Base-by-base conservation (phyloP, 805 yeast genomes). In the Kazachstania africana region DNA sequence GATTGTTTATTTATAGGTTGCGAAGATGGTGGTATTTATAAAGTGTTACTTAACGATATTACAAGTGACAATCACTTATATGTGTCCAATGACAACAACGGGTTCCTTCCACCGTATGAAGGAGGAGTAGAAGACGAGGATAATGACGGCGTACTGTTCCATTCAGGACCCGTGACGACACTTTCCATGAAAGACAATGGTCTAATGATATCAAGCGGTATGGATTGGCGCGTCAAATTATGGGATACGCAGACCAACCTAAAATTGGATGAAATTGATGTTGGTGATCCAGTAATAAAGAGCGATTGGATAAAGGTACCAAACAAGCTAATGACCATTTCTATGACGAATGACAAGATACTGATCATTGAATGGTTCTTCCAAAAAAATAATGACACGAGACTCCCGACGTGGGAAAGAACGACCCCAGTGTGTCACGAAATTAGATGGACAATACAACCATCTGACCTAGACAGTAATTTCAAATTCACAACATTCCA, bases 21-120 rank as follows among this genome's bases (percentile, higher is more conserved):
- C 12, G 51, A 44, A 26, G 50, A 47, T 23, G 55, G 55, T 13
- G 52, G 48, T 4, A 47, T 50, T 12, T 50, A 47, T 36, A 47
- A 42, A 31, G 19, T 50, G 10, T 14, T 28, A 3, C 28, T 41
- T 12, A 26, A 28, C 4, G 39, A 40, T 16, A 23, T 38, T 4
- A 26, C 9, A n/a, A 8, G 30, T 3, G 29, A 28, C 5, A 24
- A 31, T 4, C 27, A 28, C 6, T 20, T 43, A 25, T 23, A 27
- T 10, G 18, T 47, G 6, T 33, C 34, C 4, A 24, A 26, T 14
- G 19, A 31, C 4, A 50, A 50, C 28, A 44, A 45, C 26, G 48
- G 45, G 8, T 48, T 50, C 21, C 25, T 45, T 14, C 53, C 55
- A 5, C n/a, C n/a, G n/a, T n/a, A n/a, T n/a, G n/a, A n/a, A n/a